These are phyloP conservation scores for Candida sanyaensis DNA, from an alignment of 1,139 yeast species.

Conservation along the genomic window DNA sequence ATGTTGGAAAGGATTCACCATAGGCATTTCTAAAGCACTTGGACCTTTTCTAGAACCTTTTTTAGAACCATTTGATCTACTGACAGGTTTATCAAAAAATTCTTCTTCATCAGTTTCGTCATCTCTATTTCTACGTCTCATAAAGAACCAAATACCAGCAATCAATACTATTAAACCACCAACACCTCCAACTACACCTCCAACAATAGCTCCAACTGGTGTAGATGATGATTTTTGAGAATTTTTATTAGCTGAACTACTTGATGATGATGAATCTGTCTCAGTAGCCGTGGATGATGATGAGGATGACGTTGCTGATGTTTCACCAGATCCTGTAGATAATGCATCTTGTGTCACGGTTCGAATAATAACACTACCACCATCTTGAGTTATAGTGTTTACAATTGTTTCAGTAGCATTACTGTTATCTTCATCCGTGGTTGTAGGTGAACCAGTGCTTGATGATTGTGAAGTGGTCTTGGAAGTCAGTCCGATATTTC, in stretches of 20 bases:
- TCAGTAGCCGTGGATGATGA: conserved; percentile 22
- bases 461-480: conserved; percentile 13
- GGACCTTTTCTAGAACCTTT: conserved; percentile 26
- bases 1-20: conserved; percentile 60
- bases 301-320: conserved; percentile 20
- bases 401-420: conserved; percentile 9
- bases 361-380: conserved; percentile 10
- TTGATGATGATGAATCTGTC: conserved; percentile 1
- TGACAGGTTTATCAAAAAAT: conserved; percentile 37
- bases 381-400: conserved; percentile 6
- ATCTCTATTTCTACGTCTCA: conserved; percentile 43
- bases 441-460: conserved; percentile 22
- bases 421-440: conserved; percentile 3
- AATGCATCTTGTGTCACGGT: conserved; percentile 13
- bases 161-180: conserved; percentile 25
- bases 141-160: conserved; percentile 42
- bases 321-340: not conserved
- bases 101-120: conserved; percentile 54
- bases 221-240: conserved; percentile 8
- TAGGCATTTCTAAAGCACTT: conserved; percentile 45
- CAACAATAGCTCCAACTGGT: conserved; percentile 58
- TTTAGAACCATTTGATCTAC: conserved; percentile 25
- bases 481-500: conserved; percentile 5
- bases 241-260: conserved; percentile 4
- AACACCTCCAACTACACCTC: conserved; percentile 70